Base-by-base conservation (phyloP, 495 filamentous ascomycete genomes). In the Talaromyces proteolyticus region DNA sequence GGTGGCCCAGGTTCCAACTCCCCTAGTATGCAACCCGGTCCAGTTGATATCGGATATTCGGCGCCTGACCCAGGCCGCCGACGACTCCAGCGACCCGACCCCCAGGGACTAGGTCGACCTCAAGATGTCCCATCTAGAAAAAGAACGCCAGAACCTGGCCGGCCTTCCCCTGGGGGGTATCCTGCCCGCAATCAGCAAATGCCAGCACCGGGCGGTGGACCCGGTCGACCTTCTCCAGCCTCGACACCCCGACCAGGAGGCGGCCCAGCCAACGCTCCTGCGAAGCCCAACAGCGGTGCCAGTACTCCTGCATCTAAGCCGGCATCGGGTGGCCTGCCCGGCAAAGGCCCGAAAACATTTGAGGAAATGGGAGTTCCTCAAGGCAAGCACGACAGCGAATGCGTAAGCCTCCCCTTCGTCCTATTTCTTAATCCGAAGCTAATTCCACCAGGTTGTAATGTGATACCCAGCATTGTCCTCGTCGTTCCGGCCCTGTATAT, bases 291-390 rank as follows among this genome's bases (percentile, higher is more conserved):
- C 34, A 34, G 8, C 14, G 29, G 8, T n/a, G n/a, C n/a, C n/a
- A n/a, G n/a, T 34, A 55, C 61, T 38, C 53, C 55, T 8, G 56
- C 63, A 34, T 57, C 68, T 22, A 65, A 66, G 25, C 40, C 51
- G 52, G 49, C 36, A 77, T 74, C n/a, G n/a, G n/a, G n/a, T n/a
- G n/a, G n/a, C 47, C 76, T 75, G 21, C 78, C 83, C 17, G 81
- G 84, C 42, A 87, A 89, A 62, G 93, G 94, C 8, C 93, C 93
- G 3, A 89, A 94, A 64, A 98, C 93, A 3, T 98, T 98, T 62
- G 92, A 96, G 60, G 91, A 92, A 61, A 98, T 98, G 93, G 92
- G 92, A 47, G 89, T 98, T 55, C 87, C 89, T 12, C 75, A 79
- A 56, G 82, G 74, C 23, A 87, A 89, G 63, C 77, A 86, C 52